Evolutionary conservation across 768 basidiomycete species (phyloP).

Genomic region (Amanita jacksonii): DNA sequence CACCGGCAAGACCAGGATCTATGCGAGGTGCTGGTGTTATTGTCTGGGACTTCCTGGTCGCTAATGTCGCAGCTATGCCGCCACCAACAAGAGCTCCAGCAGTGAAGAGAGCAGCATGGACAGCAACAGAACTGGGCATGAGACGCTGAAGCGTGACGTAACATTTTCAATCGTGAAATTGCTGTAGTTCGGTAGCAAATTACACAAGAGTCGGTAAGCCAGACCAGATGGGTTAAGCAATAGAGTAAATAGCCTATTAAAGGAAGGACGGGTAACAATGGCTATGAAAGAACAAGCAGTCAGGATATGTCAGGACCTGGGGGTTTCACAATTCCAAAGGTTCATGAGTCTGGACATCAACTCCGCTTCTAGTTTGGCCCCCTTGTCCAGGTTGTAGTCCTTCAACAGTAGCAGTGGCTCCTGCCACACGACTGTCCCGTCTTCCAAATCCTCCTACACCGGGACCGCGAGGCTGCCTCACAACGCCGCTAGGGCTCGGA

Average conservation of each 20-base stretch:
- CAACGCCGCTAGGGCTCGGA: conserved; percentile 43
- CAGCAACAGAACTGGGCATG: conserved; percentile 30
- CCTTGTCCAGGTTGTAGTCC: conserved; percentile 13
- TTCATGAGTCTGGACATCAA: conserved; percentile 82
- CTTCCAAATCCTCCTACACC: conserved; percentile 65
- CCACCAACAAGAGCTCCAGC: conserved; percentile 79
- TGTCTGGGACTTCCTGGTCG: conserved; percentile 19
- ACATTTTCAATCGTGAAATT: too few species aligned
- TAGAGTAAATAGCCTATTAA: background rate
- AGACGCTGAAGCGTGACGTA: too few species aligned
- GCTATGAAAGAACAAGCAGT: conserved; percentile 16
- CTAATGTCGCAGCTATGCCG: conserved; percentile 47
- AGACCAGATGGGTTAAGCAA: background rate
- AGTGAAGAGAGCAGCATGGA: conserved; percentile 70
- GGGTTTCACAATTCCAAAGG: conserved; percentile 69
- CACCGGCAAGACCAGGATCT: too few species aligned
- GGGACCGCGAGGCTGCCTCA: conserved; percentile 82
- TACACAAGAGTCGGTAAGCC: background rate
- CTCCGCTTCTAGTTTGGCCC: conserved; percentile 48
- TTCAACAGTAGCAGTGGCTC: conserved; percentile 25
- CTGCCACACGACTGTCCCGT: conserved; percentile 49
- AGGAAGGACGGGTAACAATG: conserved; percentile 5
- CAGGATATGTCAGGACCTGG: conserved; percentile 16
- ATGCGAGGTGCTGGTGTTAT: conserved; percentile 5
- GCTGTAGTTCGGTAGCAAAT: conserved; percentile 3